Evolutionary conservation across 2,329 filamentous ascomycete genomes (phyloP).

Genomic region (Cryphonectria parasitica): DNA sequence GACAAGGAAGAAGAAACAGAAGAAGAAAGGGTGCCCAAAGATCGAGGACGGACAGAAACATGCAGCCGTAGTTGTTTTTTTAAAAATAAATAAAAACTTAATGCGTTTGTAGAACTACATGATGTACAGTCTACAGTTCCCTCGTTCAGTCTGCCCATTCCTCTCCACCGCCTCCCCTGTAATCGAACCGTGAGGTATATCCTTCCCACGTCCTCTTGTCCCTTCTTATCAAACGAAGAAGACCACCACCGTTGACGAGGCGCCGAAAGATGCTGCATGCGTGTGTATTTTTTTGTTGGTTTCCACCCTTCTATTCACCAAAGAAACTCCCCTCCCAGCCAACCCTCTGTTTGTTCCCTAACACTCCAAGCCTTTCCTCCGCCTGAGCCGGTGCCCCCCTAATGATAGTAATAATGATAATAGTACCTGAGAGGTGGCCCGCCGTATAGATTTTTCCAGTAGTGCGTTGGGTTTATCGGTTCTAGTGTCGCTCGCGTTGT

Average conservation of each 20-base stretch:
- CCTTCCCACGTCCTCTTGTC: constrained; percentile 5
- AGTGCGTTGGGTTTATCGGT: no score
- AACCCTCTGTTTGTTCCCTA: neutral
- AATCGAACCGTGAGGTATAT: constrained; percentile 13
- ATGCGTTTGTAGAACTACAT: constrained; percentile 22
- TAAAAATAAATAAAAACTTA: neutral
- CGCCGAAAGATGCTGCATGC: constrained; percentile 13
- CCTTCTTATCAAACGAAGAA: neutral
- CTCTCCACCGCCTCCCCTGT: neutral
- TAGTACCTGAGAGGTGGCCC: no score
- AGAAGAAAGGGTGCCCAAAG: neutral
- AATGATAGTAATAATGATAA: no score
- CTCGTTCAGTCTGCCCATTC: neutral
- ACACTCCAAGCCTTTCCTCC: neutral
- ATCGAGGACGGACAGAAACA: neutral
- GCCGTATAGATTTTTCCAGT: no score
- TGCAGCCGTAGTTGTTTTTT: neutral
- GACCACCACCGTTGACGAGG: constrained; percentile 6
- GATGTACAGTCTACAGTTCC: constrained; percentile 18
- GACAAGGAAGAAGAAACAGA: neutral
- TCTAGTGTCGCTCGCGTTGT: neutral
- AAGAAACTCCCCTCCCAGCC: neutral
- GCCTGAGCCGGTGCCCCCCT: no score
- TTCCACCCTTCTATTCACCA: constrained; percentile 11
- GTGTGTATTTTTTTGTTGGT: neutral